These are phyloP conservation scores for Candida mesenterica DNA, from an alignment of 1,139 yeast genomes.

Conservation along the genomic window DNA sequence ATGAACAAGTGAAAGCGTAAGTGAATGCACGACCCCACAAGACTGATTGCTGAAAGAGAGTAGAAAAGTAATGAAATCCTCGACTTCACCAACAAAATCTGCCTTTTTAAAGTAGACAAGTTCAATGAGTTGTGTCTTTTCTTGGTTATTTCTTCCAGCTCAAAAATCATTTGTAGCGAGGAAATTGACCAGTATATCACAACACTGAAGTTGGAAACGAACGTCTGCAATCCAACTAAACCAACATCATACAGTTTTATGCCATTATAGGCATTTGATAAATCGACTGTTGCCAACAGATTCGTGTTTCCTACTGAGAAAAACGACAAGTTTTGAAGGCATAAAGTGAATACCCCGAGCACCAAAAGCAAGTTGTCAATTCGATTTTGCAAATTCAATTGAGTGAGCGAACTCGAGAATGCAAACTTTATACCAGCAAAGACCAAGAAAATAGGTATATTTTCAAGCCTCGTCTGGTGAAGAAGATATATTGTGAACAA, in stretches of 20 bases:
- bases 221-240: slow-evolving; percentile 77
- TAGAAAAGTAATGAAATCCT: slow-evolving; percentile 50
- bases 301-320: slow-evolving; percentile 91
- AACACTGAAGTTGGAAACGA: slow-evolving; percentile 78
- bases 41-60: slow-evolving; percentile 53
- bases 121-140: slow-evolving; percentile 14
- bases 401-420: slow-evolving; percentile 14
- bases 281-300: slow-evolving; percentile 85
- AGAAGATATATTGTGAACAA: slow-evolving; percentile 55
- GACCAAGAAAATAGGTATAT: slow-evolving; percentile 67
- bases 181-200: slow-evolving; percentile 82
- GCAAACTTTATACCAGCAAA: slow-evolving; percentile 41
- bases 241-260: slow-evolving; percentile 63
- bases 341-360: slow-evolving; percentile 23
- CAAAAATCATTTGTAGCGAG: slow-evolving; percentile 45
- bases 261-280: slow-evolving; percentile 92
- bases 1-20: slow-evolving; percentile 85
- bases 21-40: slow-evolving; percentile 68
- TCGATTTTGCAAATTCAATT: slow-evolving; percentile 8
- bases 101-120: slow-evolving; percentile 26
- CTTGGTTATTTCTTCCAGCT: slow-evolving; percentile 16
- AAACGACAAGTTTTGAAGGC: slow-evolving; percentile 72
- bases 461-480: slow-evolving; percentile 65
- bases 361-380: slow-evolving; percentile 25
- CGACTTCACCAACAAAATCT: slow-evolving; percentile 35